Evolutionary conservation across 2,329 filamentous ascomycete genomes (phyloP), one percentile per base, ranked within the genome.

Genomic region (Cladophialophora carrionii): DNA sequence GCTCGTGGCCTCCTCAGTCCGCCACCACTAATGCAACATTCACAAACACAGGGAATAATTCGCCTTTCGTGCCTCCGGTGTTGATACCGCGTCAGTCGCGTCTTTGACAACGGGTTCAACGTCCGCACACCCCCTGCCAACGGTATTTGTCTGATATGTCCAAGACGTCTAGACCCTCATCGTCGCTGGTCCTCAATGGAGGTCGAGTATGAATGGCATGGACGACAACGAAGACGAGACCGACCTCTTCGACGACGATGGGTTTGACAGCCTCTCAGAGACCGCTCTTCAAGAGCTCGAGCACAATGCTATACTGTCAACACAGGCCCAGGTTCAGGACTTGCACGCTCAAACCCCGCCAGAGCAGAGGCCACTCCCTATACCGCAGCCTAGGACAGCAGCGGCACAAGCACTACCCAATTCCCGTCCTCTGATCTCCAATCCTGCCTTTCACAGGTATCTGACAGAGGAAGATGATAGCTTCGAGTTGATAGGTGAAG

Each of bases 141-240:
- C 48, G 48, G 10, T 20, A 20, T 32, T n/a, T 20, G 4, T 54
- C 29, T 54, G 52, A n/a, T 26, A 34, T 51, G 41, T 53, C n/a
- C 37, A 46, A 9, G 4, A 24, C 8, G 10, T 37, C 49, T 43
- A 20, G 34, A 7, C n/a, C 37, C 51, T 29, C 34, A 17, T 34
- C 31, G 43, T 41, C 32, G 46, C 53, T 37, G 55, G 29, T 66
- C 48, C 32, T 61, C 59, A 24, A 71, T 70, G 68, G 68, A 67
- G 68, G 63, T 64, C 61, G 62, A 64, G 56, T 32, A 71, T 71
- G 68, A 71, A 74, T 78, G 78, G 77, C 73, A 81, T 81, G 80
- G 80, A 80, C 75, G 74, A 73, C 68, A 76, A 77, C 72, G 77
- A 76, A 73, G 79, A 80, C 72, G 78, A 81, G 73, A 79, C 80